Percentiles rank a stretch among this genome's conserved stretches.
These are phyloP conservation scores for Teratosphaeriaceae sp. DNA, from an alignment of 2,329 filamentous ascomycete genomes.

Conservation along the genomic window DNA sequence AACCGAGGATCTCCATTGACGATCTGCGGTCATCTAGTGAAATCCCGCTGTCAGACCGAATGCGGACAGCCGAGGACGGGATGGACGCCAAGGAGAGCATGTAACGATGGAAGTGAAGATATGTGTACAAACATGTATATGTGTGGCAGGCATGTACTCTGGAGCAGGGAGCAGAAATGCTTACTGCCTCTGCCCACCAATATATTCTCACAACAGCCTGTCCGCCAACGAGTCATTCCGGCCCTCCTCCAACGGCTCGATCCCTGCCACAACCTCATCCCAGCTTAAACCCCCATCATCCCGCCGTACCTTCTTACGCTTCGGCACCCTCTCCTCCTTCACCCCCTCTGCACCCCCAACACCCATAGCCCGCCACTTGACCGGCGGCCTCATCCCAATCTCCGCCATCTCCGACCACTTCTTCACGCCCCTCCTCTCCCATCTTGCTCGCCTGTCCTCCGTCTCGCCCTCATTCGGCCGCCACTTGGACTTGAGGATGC, in stretches of 20 bases:
- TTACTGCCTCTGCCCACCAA: background rate
- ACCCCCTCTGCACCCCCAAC: conserved; percentile 7
- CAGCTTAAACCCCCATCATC: conserved; percentile 6
- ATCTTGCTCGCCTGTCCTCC: conserved; percentile 37
- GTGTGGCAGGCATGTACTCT: too few relatives aligned
- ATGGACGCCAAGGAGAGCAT: too few relatives aligned
- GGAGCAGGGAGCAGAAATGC: too few relatives aligned
- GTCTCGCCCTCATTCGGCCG: conserved; percentile 46
- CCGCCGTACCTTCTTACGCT: conserved; percentile 4
- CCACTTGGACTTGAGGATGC: conserved; percentile 80
- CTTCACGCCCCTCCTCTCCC: conserved; percentile 42
- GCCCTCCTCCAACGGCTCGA: background rate
- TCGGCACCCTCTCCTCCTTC: conserved; percentile 10
- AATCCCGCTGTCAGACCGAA: background rate
- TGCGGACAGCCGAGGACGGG: background rate
- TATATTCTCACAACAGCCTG: conserved; percentile 3
- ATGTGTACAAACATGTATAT: too few relatives aligned
- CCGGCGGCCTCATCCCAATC: conserved; percentile 50
- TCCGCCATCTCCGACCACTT: conserved; percentile 44
- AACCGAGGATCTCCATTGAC: too few relatives aligned
- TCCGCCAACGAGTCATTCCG: background rate
- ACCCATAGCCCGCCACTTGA: conserved; percentile 41
- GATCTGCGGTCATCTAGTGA: background rate
- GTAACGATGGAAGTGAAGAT: too few relatives aligned
- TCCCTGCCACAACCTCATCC: conserved; percentile 9